Evolutionary conservation across 352 stramenopile species (phyloP).

Genomic region (Phytophthora capsici): DNA sequence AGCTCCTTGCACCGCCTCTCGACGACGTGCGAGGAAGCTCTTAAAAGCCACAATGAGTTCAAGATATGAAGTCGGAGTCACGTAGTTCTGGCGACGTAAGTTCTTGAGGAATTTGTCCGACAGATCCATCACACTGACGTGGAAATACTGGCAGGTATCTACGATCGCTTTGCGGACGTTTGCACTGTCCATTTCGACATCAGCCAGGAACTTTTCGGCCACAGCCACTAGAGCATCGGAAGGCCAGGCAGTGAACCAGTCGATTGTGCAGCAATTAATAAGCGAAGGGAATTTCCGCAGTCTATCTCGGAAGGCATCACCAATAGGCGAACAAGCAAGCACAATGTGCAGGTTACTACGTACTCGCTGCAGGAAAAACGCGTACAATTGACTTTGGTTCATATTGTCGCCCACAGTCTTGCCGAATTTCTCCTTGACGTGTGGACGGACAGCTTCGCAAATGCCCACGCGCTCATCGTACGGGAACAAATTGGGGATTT

Average conservation of each 20-base stretch:
- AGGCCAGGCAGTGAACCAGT: conserved; percentile 97
- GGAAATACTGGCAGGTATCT: conserved; percentile 93
- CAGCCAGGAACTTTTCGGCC: conserved; percentile 92
- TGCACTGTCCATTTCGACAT: conserved; percentile 89
- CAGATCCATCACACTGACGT: conserved; percentile 89
- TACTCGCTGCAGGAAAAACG: conserved; percentile 94
- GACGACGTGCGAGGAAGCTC: conserved; percentile 81
- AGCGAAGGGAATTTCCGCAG: conserved; percentile 95
- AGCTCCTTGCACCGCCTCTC: conserved; percentile 85
- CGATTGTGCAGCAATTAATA: conserved; percentile 98
- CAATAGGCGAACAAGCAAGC: conserved; percentile 94
- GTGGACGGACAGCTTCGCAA: conserved; percentile 89
- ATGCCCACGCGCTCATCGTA: conserved; percentile 93
- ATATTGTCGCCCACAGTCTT: conserved; percentile 93
- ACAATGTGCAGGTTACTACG: conserved; percentile 94
- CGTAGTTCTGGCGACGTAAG: conserved; percentile 93
- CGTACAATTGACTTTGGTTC: conserved; percentile 90
- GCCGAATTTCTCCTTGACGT: conserved; percentile 92
- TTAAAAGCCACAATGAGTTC: conserved; percentile 96
- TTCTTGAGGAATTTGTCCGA: conserved; percentile 85
- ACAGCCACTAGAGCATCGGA: conserved; percentile 93
- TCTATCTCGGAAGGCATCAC: conserved; percentile 93
- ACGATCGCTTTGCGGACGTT: conserved; percentile 86
- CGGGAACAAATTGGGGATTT: conserved; percentile 96
- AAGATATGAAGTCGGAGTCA: conserved; percentile 95